These are phyloP conservation scores for Steccherinum ochraceum DNA, from an alignment of 768 basidiomycete genomes.

Conservation along the genomic window DNA sequence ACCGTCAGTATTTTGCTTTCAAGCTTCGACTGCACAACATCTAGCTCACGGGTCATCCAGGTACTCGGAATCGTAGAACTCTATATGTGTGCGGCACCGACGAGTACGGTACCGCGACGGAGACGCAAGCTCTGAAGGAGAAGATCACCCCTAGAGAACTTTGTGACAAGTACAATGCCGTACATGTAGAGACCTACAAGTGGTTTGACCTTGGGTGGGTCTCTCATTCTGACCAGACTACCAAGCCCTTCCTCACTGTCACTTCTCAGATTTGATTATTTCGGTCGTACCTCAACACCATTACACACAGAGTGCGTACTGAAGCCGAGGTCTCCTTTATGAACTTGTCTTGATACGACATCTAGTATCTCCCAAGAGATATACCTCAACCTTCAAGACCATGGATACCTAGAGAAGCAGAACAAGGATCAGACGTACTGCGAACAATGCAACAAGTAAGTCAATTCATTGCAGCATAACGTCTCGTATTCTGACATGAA, in stretches of 20 bases:
- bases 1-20: slow-evolving; percentile 13
- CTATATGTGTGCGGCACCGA: slow-evolving; percentile 97
- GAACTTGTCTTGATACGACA: background rate
- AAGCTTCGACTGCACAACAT: background rate
- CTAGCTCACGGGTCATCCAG: slow-evolving; percentile 22
- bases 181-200: slow-evolving; percentile 90
- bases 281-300: slow-evolving; percentile 90
- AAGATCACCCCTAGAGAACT: slow-evolving; percentile 70
- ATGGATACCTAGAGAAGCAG: slow-evolving; percentile 73
- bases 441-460: slow-evolving; percentile 80
- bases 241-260: background rate
- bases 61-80: slow-evolving; percentile 80
- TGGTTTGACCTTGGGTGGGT: slow-evolving; percentile 94
- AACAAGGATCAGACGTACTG: slow-evolving; percentile 93
- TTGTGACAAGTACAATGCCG: slow-evolving; percentile 84
- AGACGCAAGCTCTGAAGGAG: slow-evolving; percentile 93
- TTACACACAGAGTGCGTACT: slow-evolving; percentile 75
- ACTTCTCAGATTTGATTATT: slow-evolving; percentile 79
- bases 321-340: background rate
- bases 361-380: slow-evolving; percentile 85
- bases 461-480: too few relatives aligned
- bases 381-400: slow-evolving; percentile 76
- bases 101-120: slow-evolving; percentile 99
- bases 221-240: too few relatives aligned
- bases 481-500: too few relatives aligned